Evolutionary conservation across 176 grass and related monocot species (phyloP).

Genomic region (Musa acuminata): DNA sequence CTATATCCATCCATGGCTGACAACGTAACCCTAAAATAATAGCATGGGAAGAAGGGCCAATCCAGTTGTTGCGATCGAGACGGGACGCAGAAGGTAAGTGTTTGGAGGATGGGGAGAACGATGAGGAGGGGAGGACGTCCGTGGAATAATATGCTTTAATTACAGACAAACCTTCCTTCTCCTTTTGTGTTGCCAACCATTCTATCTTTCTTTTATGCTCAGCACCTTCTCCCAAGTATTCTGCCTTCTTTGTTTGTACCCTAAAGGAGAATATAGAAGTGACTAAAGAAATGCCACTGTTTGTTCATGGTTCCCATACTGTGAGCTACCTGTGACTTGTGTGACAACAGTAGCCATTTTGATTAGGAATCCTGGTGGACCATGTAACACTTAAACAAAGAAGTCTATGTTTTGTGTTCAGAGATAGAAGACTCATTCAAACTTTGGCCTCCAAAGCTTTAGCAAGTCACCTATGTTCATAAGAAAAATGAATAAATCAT

Average conservation of each 20-base stretch:
- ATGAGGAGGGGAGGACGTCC: background rate
- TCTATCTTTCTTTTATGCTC: background rate
- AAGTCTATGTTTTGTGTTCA: too few species aligned
- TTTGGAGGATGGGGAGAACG: background rate
- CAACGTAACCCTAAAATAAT: background rate
- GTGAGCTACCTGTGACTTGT: too few species aligned
- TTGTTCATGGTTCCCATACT: too few species aligned
- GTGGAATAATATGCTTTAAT: conserved; percentile 2
- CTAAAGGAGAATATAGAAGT: background rate
- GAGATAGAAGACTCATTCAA: too few species aligned
- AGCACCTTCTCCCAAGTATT: conserved; percentile 16
- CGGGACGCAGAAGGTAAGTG: background rate
- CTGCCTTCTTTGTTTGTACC: conserved; percentile 3
- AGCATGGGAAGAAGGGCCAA: too few species aligned
- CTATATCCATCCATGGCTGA: background rate
- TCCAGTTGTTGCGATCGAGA: background rate
- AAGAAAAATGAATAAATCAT: too few species aligned
- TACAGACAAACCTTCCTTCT: background rate
- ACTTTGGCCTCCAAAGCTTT: too few species aligned
- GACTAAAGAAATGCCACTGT: background rate
- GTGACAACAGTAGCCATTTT: too few species aligned
- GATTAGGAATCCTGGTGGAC: too few species aligned
- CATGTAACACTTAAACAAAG: too few species aligned
- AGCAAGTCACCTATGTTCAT: too few species aligned
- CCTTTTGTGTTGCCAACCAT: conserved; percentile 1